Evolutionary conservation across 2,329 filamentous ascomycete species (phyloP), one percentile per base, ranked within the genome.

Genomic region (Byssochlamys sp.): DNA sequence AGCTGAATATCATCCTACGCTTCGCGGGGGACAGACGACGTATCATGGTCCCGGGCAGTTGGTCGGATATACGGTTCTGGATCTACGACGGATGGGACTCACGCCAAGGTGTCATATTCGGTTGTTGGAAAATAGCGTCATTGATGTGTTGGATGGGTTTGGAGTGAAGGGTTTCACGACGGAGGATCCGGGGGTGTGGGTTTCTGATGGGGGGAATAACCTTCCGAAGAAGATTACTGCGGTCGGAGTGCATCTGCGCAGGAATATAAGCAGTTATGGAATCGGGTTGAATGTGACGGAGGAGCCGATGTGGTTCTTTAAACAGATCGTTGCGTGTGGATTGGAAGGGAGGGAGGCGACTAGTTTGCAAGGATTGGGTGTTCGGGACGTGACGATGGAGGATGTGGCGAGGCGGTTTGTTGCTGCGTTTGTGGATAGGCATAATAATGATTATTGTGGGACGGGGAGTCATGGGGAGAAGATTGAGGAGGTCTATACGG

Each of bases 1-100:
- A 27, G 88, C 87, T 2, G 77, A 82, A n/a, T 84, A 94, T 65
- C 73, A 83, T 50, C 80, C 85, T 65, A 87, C 89, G 12, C 81
- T 85, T n/a, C 85, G 94, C 56, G 94, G 94, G 60, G 94, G 94
- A 0, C 85, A 95, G 63, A 91, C 90, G 0, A 97, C 94, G 2
- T 97, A 96, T 76, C 94, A 99, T 71, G 94, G 92, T 0, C 94
- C 92, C 0, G 92, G 92, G 0, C 94, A 99, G 71, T 76, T 95
- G 53, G 89, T 96, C 35, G 84, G 91, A n/a, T 99, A 95, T 78
- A 90, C 92, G 2, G 84, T 96, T 54, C 71, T 95, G n/a, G 90
- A 96, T 71, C 80, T 97, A 57, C 84, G 83, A 56, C 79, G 82
- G 10, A 82, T 90, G 62, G 75, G 76, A 0, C 77, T 94, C 24